phyloP scores from a whole-genome alignment of 139 green algal species.

The Trebouxia sp. region DNA sequence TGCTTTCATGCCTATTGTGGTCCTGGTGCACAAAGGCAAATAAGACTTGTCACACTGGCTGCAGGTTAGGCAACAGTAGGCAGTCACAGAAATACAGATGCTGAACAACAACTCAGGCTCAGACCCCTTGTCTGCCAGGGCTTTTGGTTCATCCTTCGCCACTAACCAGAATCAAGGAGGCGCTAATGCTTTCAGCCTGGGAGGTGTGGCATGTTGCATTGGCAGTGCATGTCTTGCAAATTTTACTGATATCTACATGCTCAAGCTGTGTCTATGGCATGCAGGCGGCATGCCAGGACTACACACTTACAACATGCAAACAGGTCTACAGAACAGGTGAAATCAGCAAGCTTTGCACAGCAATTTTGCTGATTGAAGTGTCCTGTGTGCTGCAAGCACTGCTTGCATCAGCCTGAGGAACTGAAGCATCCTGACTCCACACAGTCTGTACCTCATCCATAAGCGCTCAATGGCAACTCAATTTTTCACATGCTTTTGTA shows the following conservation, averaged over 20 bases:
- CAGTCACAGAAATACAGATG: slow-evolving; percentile 24
- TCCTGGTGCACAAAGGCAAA: not conserved
- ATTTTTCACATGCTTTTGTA: not conserved
- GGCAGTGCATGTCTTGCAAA: too few relatives aligned
- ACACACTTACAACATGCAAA: slow-evolving; percentile 39
- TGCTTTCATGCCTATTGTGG: too few relatives aligned
- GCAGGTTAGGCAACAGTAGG: slow-evolving; percentile 17
- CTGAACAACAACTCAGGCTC: slow-evolving; percentile 39
- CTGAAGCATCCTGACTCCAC: too few relatives aligned
- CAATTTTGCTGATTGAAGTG: not conserved
- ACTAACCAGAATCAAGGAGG: slow-evolving; percentile 12
- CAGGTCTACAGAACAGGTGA: slow-evolving; percentile 32
- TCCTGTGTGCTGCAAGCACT: not conserved
- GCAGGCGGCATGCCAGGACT: slow-evolving; percentile 44
- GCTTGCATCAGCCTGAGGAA: too few relatives aligned
- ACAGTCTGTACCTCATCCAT: too few relatives aligned
- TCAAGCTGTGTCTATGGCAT: not conserved
- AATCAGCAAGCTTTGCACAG: slow-evolving; percentile 25
- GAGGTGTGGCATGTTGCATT: slow-evolving; percentile 16
- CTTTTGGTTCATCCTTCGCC: slow-evolving; percentile 4
- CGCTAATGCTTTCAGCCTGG: slow-evolving; percentile 32
- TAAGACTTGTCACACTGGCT: not conserved
- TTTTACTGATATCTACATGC: not conserved
- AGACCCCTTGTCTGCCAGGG: slow-evolving; percentile 32
- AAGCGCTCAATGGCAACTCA: not conserved